Evolutionary conservation across 2,329 filamentous ascomycete species (phyloP).

Genomic region (Xylariaceae sp.): DNA sequence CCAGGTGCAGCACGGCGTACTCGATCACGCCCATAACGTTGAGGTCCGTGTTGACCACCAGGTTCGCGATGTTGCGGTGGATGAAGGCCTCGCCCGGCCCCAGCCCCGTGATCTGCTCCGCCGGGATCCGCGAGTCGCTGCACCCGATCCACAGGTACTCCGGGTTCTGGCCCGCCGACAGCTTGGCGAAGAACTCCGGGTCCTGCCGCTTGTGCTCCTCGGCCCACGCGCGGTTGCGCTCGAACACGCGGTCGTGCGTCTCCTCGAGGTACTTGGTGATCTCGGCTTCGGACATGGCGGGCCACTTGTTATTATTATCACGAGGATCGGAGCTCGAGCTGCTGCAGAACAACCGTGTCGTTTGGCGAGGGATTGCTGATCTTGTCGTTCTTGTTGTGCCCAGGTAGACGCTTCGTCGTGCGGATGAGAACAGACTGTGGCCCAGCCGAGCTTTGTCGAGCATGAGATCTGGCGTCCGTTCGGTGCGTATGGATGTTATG

Average conservation of each 20-base stretch:
- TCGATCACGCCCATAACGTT: slow-evolving; percentile 82
- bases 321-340: slow-evolving; percentile 16
- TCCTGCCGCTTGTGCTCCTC: slow-evolving; percentile 59
- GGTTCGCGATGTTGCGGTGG: slow-evolving; percentile 93
- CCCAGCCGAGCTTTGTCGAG: slow-evolving; percentile 15
- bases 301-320: slow-evolving; percentile 16
- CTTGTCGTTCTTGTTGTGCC: not conserved
- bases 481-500: no score
- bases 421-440: slow-evolving; percentile 9
- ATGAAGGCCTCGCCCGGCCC: slow-evolving; percentile 91
- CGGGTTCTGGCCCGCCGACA: slow-evolving; percentile 66
- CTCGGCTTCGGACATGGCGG: slow-evolving; percentile 38
- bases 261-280: slow-evolving; percentile 61
- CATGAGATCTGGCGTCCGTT: slow-evolving; percentile 13
- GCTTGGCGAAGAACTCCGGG: slow-evolving; percentile 66
- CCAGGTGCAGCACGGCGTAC: slow-evolving; percentile 79
- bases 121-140: slow-evolving; percentile 88
- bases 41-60: slow-evolving; percentile 78
- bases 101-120: slow-evolving; percentile 81
- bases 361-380: not conserved
- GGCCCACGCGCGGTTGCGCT: slow-evolving; percentile 70
- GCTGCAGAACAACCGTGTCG: slow-evolving; percentile 1
- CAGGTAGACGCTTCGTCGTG: slow-evolving; percentile 5
- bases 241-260: slow-evolving; percentile 68
- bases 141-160: slow-evolving; percentile 89